phyloP scores from a whole-genome alignment of 2,329 filamentous ascomycete species.

The Neonectria ditissima region DNA sequence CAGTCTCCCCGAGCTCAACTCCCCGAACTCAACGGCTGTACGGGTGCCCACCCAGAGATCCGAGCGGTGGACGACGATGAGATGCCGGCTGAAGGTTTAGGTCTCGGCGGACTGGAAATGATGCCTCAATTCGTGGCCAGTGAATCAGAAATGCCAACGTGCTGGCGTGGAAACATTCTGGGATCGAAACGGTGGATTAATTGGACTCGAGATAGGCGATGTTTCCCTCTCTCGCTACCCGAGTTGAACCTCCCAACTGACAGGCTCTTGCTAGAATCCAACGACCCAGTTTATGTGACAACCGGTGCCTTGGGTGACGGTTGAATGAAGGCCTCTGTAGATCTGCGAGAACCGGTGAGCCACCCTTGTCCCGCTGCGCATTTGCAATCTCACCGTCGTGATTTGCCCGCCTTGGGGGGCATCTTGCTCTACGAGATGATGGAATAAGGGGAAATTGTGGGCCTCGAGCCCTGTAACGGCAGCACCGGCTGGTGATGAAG shows the following conservation, averaged over 20 bases:
- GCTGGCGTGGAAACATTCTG: neutral
- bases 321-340: neutral
- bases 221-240: neutral
- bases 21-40: too few species aligned
- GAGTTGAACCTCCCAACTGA: neutral
- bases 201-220: neutral
- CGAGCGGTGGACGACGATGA: neutral
- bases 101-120: neutral
- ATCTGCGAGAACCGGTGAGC: neutral
- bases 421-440: neutral
- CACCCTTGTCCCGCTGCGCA: neutral
- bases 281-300: neutral
- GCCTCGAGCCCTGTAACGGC: neutral
- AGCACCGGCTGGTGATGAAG: neutral
- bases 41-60: neutral
- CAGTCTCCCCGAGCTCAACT: neutral
- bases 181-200: neutral
- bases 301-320: neutral
- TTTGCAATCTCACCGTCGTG: neutral
- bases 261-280: neutral
- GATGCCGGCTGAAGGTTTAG: neutral
- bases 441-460: conserved; percentile 16
- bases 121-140: neutral
- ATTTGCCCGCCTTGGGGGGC: neutral
- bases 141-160: neutral